Evolutionary conservation across 306 rosid species (phyloP).

Genomic region (Glycine latifolia): DNA sequence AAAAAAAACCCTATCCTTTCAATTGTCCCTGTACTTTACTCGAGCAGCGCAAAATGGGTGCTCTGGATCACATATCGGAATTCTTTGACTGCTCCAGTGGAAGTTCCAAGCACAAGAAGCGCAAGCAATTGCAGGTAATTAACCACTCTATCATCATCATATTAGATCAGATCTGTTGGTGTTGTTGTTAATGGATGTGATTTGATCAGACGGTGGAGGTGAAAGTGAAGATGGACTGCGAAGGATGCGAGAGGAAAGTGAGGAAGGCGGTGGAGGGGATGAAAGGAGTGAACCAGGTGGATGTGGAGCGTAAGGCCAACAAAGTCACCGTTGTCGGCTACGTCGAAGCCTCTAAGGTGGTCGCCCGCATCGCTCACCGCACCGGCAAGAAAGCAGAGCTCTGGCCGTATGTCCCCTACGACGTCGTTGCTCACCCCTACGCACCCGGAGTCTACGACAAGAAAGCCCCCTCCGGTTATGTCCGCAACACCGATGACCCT

Average conservation of each 20-base stretch:
- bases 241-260: constrained; percentile 91
- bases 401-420: constrained; percentile 90
- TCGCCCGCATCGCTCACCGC: constrained; percentile 74
- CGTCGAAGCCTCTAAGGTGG: constrained; percentile 72
- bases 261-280: constrained; percentile 78
- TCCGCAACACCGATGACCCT: constrained; percentile 55
- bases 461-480: constrained; percentile 87
- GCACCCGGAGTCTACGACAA: constrained; percentile 75
- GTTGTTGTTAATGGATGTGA: too few species aligned
- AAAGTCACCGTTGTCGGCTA: constrained; percentile 78
- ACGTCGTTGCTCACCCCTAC: constrained; percentile 78
- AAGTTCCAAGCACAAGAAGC: constrained; percentile 44
- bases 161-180: too few species aligned
- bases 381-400: constrained; percentile 91
- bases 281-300: constrained; percentile 76
- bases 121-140: constrained; percentile 78
- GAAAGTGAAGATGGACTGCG: constrained; percentile 91
- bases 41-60: constrained; percentile 40
- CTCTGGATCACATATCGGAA: constrained; percentile 59
- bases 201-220: constrained; percentile 78
- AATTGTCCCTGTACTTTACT: too few species aligned
- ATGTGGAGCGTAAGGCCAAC: constrained; percentile 67
- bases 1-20: too few species aligned
- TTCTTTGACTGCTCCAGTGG: constrained; percentile 58
- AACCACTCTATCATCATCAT: too few species aligned